phyloP scores from a whole-genome alignment of 2,329 filamentous ascomycete species.

The Fusarium albidum region DNA sequence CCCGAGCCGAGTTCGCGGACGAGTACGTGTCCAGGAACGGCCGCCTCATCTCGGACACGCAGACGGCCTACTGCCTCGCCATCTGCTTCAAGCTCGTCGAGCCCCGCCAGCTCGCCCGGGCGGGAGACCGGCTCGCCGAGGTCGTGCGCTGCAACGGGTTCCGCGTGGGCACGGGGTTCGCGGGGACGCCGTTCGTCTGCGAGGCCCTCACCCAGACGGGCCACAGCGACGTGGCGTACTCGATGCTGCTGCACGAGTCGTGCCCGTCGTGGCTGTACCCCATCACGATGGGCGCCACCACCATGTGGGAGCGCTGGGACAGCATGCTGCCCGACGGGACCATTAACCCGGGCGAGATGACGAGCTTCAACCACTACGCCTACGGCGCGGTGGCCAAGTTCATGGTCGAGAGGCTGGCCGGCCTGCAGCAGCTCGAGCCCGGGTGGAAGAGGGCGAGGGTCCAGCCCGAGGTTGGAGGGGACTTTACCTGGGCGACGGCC shows the following conservation, averaged over 20 bases:
- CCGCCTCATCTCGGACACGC: constrained; percentile 31
- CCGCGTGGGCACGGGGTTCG: constrained; percentile 40
- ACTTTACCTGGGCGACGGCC: constrained; percentile 30
- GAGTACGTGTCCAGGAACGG: constrained; percentile 38
- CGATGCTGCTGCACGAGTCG: constrained; percentile 47
- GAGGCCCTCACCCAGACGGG: constrained; percentile 32
- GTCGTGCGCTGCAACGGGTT: constrained; percentile 32
- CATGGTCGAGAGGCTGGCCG: constrained; percentile 42
- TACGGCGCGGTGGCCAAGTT: constrained; percentile 50
- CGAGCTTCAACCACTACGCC: constrained; percentile 53
- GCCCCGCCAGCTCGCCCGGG: constrained; percentile 1
- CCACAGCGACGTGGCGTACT: constrained; percentile 41
- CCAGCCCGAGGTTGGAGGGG: constrained; percentile 27
- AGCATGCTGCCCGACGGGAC: constrained; percentile 47
- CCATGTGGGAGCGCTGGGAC: constrained; percentile 55
- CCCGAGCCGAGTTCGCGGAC: constrained; percentile 20
- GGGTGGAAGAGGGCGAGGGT: constrained; percentile 38
- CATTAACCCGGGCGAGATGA: constrained; percentile 52
- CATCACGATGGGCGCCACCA: constrained; percentile 50
- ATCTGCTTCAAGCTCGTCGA: constrained; percentile 35
- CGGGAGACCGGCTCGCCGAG: constrained; percentile 22
- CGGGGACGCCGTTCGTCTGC: constrained; percentile 49
- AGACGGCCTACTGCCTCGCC: constrained; percentile 35
- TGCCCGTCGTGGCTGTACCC: constrained; percentile 50
- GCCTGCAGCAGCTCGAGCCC: constrained; percentile 28